Evolutionary conservation across 2,329 filamentous ascomycete genomes (phyloP).

Genomic region (Colletotrichum sp.): DNA sequence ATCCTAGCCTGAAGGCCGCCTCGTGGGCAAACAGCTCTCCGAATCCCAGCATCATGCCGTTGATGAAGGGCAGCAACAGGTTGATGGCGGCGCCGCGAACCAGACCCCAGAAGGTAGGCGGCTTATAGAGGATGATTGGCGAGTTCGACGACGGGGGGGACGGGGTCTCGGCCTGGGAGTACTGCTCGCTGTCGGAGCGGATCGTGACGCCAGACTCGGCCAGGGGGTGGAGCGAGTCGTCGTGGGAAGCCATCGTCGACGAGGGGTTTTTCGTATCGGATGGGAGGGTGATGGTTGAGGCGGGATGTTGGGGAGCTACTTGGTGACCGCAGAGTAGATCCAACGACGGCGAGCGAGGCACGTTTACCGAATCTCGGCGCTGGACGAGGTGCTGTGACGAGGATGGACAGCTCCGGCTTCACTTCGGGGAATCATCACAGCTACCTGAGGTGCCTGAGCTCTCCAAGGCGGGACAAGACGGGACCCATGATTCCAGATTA

Average conservation of each 20-base stretch:
- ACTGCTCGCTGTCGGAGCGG: slow-evolving; percentile 83
- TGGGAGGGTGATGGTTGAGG: neutral
- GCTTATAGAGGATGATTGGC: slow-evolving; percentile 84
- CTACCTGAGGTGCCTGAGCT: neutral
- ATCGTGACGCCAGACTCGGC: slow-evolving; percentile 79
- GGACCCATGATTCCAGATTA: neutral
- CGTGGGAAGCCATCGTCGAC: slow-evolving; percentile 54
- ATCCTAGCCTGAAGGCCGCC: slow-evolving; percentile 89
- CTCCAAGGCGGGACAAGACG: neutral
- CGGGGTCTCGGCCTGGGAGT: slow-evolving; percentile 68
- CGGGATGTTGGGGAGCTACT: neutral
- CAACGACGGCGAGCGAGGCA: neutral
- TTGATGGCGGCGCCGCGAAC: slow-evolving; percentile 93
- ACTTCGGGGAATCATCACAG: slow-evolving; percentile 19
- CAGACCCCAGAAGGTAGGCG: slow-evolving; percentile 86
- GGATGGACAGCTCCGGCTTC: slow-evolving; percentile 6
- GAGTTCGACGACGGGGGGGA: slow-evolving; percentile 68
- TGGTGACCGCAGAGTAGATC: neutral
- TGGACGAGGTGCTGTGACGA: neutral
- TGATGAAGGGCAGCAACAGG: slow-evolving; percentile 92
- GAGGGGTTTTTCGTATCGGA: neutral
- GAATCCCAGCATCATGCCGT: slow-evolving; percentile 97
- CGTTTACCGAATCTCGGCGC: slow-evolving; percentile 14
- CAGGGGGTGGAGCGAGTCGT: slow-evolving; percentile 54
- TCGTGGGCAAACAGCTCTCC: slow-evolving; percentile 97